phyloP scores from a whole-genome alignment of 768 basidiomycete species.

The Termitomyces sp. region DNA sequence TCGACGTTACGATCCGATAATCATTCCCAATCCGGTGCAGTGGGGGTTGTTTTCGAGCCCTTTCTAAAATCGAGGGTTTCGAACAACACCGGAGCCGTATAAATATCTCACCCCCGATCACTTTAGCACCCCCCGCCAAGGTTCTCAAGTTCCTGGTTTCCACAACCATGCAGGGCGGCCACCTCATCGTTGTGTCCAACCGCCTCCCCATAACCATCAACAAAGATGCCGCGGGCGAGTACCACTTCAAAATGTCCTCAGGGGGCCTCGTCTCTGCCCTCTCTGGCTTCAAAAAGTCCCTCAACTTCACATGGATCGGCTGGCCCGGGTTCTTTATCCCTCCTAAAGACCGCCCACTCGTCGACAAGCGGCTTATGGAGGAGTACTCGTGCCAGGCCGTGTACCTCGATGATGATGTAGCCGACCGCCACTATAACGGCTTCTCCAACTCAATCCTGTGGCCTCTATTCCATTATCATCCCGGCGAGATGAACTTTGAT shows the following conservation, averaged over 20 bases:
- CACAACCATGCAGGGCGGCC: slow-evolving; percentile 51
- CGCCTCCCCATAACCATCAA: slow-evolving; percentile 93
- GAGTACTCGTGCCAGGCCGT: slow-evolving; percentile 98
- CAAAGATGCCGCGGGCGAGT: slow-evolving; percentile 89
- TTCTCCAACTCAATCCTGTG: slow-evolving; percentile 99
- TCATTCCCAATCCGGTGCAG: slow-evolving; percentile 31
- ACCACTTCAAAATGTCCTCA: slow-evolving; percentile 99
- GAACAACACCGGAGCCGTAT: slow-evolving; percentile 4
- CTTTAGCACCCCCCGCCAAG: slow-evolving; percentile 23
- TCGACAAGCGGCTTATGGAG: slow-evolving; percentile 89
- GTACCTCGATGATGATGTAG: slow-evolving; percentile 95
- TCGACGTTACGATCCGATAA: slow-evolving; percentile 25
- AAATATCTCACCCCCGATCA: slow-evolving; percentile 9
- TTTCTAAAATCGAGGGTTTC: neutral
- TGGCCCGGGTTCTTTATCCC: slow-evolving; percentile 97
- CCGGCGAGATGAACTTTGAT: slow-evolving; percentile 99
- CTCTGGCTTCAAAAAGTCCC: slow-evolving; percentile 96
- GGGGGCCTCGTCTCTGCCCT: slow-evolving; percentile 97
- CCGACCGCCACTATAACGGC: slow-evolving; percentile 97
- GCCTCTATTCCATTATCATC: slow-evolving; percentile 99
- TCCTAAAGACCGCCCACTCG: slow-evolving; percentile 81
- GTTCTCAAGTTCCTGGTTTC: slow-evolving; percentile 20
- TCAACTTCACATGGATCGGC: slow-evolving; percentile 97
- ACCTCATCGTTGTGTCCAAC: slow-evolving; percentile 95
- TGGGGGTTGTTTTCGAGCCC: slow-evolving; percentile 21